These are phyloP conservation scores for Akebia trifoliata DNA, from an alignment of 164 flowering plant species.

Conservation along the genomic window DNA sequence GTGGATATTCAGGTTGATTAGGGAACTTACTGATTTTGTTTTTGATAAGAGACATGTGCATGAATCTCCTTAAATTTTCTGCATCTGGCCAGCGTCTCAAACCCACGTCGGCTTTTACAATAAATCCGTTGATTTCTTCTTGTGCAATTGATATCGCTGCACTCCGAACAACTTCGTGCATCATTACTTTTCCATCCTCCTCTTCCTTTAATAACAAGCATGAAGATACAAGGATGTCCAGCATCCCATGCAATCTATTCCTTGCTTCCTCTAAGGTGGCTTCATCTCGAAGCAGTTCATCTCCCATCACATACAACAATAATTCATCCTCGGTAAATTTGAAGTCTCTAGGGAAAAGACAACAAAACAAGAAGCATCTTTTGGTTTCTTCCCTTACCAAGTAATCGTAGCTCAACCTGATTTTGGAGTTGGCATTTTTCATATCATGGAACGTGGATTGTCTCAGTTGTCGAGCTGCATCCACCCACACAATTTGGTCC, in stretches of 20 bases:
- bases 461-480: slow-evolving; percentile 15
- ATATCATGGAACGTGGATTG: slow-evolving; percentile 2
- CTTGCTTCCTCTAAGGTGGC: not conserved
- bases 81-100: not conserved
- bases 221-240: not conserved
- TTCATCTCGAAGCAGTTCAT: not conserved
- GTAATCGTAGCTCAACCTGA: slow-evolving; percentile 20
- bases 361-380: slow-evolving; percentile 21
- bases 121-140: not conserved
- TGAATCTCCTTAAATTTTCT: not conserved
- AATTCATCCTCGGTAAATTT: not conserved
- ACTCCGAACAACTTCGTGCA: slow-evolving; percentile 2
- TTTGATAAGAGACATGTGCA: not conserved
- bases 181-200: not conserved
- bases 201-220: slow-evolving; percentile 1
- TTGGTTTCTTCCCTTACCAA: slow-evolving; percentile 10
- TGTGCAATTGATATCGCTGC: slow-evolving; percentile 4
- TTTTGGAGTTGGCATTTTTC: not conserved
- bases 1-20: not conserved
- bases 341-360: slow-evolving; percentile 13
- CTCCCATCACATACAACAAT: not conserved
- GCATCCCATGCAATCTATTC: not conserved
- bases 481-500: slow-evolving; percentile 14
- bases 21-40: slow-evolving; percentile 4
- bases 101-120: not conserved